phyloP scores from a whole-genome alignment of 2,329 filamentous ascomycete genomes.

The Fusarium nygamai region DNA sequence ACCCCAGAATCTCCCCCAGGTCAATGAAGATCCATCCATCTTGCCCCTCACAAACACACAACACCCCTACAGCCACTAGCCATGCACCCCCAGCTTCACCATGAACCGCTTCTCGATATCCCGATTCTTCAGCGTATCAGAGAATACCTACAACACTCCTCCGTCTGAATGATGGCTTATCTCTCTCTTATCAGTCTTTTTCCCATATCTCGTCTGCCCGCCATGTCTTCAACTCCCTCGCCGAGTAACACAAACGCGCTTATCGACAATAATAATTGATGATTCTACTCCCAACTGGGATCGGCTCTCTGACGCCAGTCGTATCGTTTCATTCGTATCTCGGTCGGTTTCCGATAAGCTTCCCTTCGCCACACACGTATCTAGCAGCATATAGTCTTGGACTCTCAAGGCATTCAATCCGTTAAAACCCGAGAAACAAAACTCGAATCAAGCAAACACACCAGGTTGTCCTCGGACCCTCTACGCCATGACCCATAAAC shows the following conservation, averaged over 20 bases:
- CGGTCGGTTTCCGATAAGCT: constrained; percentile 34
- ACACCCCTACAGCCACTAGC: constrained; percentile 8
- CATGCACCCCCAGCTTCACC: constrained; percentile 21
- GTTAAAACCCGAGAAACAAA: constrained; percentile 20
- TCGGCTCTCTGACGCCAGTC: constrained; percentile 9
- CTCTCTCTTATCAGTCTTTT: constrained; percentile 25
- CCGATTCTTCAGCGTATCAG: constrained; percentile 3
- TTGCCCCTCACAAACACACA: constrained; percentile 12
- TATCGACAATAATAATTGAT: constrained; percentile 19
- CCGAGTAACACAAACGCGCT: constrained; percentile 20
- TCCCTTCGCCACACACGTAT: constrained; percentile 26
- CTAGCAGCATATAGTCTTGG: neutral
- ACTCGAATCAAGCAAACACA: constrained; percentile 4
- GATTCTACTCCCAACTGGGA: neutral
- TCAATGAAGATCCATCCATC: constrained; percentile 21
- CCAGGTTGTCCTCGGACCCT: constrained; percentile 8
- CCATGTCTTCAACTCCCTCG: constrained; percentile 26
- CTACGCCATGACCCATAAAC: constrained; percentile 26
- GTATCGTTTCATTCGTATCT: constrained; percentile 27
- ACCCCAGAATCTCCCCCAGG: constrained; percentile 26
- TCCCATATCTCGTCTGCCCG: constrained; percentile 10
- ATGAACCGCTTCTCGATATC: neutral
- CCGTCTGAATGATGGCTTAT: constrained; percentile 3
- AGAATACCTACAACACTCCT: neutral
- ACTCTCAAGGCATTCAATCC: constrained; percentile 1